Conservation (phyloP, 225 moss, liverwort and hornwort genomes). For the Bryoerythrophyllum caledonicum region DNA sequence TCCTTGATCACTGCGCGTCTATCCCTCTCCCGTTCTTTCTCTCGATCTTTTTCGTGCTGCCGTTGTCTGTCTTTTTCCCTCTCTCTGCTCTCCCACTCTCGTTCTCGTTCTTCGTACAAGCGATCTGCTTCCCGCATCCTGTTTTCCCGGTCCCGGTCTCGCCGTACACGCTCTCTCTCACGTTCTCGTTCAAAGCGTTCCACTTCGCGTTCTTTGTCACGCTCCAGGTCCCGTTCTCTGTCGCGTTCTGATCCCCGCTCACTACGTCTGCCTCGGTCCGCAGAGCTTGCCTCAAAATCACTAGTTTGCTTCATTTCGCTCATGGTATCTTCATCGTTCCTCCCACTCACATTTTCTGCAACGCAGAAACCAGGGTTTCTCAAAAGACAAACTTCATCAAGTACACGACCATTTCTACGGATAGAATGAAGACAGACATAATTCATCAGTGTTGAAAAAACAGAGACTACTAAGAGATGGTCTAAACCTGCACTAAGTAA, state of each 20-base stretch:
- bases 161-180: conserved; percentile 73
- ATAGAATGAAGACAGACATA: not conserved
- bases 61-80: conserved; percentile 87
- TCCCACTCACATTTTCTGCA: conserved; percentile 73
- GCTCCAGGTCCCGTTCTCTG: conserved; percentile 86
- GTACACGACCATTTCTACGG: not conserved
- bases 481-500: too few relatives aligned
- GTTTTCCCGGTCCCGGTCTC: conserved; percentile 84
- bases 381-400: not conserved
- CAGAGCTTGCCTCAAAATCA: conserved; percentile 73
- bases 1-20: conserved; percentile 90
- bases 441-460: conserved; percentile 3
- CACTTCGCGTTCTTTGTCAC: conserved; percentile 92
- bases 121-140: conserved; percentile 82
- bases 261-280: conserved; percentile 74
- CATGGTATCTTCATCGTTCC: conserved; percentile 74
- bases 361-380: not conserved
- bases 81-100: conserved; percentile 93
- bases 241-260: conserved; percentile 90
- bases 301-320: conserved; percentile 78
- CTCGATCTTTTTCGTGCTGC: conserved; percentile 75
- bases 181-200: conserved; percentile 87
- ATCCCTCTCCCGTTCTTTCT: conserved; percentile 92
- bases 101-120: conserved; percentile 81
- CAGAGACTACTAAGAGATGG: not conserved